Evolutionary conservation across 768 basidiomycete species (phyloP).

Genomic region (Termitomyces heimii): DNA sequence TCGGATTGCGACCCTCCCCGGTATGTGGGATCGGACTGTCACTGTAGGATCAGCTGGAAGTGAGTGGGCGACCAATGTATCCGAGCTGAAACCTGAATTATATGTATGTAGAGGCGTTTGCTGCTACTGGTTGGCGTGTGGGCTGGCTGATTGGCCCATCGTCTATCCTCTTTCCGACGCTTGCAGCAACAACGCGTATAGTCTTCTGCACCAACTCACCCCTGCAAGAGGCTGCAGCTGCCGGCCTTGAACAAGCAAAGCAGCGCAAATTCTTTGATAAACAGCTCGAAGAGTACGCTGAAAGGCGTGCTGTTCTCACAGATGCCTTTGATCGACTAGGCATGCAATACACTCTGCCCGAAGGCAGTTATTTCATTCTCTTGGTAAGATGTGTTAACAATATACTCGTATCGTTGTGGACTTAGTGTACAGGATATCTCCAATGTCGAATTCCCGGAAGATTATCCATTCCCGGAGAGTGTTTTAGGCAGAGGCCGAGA

Average conservation of each 20-base stretch:
- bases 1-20: conserved; percentile 89
- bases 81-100: neutral
- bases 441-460: conserved; percentile 69
- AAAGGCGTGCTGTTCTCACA: conserved; percentile 69
- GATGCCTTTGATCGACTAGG: conserved; percentile 81
- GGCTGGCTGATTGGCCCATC: conserved; percentile 93
- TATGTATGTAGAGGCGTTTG: conserved; percentile 71
- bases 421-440: conserved; percentile 58
- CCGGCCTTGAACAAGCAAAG: conserved; percentile 77
- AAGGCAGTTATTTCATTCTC: conserved; percentile 89
- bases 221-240: conserved; percentile 88
- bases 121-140: conserved; percentile 95
- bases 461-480: conserved; percentile 75
- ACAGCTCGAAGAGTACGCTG: conserved; percentile 73
- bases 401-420: neutral
- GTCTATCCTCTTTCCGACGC: conserved; percentile 77
- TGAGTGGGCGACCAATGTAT: conserved; percentile 29
- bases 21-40: conserved; percentile 98
- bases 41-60: conserved; percentile 96
- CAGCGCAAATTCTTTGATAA: conserved; percentile 71
- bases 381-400: conserved; percentile 41
- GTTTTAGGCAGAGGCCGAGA: conserved; percentile 79
- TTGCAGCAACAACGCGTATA: conserved; percentile 89
- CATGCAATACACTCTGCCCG: conserved; percentile 79
- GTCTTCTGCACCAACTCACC: conserved; percentile 96